phyloP scores from a whole-genome alignment of 495 filamentous ascomycete genomes.

The Penicillium canariense region DNA sequence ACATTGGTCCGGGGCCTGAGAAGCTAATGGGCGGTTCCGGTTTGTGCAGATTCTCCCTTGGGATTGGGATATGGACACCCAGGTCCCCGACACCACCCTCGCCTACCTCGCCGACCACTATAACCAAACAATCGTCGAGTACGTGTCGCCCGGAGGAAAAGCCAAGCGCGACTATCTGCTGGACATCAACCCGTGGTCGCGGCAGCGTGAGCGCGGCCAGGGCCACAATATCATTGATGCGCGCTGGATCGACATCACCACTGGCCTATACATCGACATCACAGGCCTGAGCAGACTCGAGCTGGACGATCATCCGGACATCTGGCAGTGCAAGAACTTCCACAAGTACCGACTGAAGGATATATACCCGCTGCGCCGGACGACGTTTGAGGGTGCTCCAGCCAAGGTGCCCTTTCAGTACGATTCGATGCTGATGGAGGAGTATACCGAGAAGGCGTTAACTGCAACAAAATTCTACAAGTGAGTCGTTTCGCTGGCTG shows the following conservation, averaged over 20 bases:
- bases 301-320: conserved; percentile 51
- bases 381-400: conserved; percentile 57
- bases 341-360: conserved; percentile 62
- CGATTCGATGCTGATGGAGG: conserved; percentile 54
- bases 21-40: neutral
- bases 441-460: conserved; percentile 57
- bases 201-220: conserved; percentile 56
- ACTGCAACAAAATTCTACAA: conserved; percentile 48
- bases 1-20: neutral
- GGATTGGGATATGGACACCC: conserved; percentile 87
- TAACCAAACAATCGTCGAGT: conserved; percentile 65
- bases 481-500: conserved; percentile 49
- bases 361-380: conserved; percentile 54
- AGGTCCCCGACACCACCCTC: conserved; percentile 65
- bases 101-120: conserved; percentile 57
- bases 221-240: conserved; percentile 84
- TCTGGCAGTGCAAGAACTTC: conserved; percentile 82
- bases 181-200: conserved; percentile 72
- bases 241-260: conserved; percentile 74
- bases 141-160: conserved; percentile 36
- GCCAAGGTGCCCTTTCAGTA: conserved; percentile 64
- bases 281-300: conserved; percentile 75
- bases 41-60: conserved; percentile 65
- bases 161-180: conserved; percentile 62
- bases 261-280: conserved; percentile 83